Base-by-base conservation (phyloP, 768 basidiomycete genomes). In the Phylloporus scabripes region DNA sequence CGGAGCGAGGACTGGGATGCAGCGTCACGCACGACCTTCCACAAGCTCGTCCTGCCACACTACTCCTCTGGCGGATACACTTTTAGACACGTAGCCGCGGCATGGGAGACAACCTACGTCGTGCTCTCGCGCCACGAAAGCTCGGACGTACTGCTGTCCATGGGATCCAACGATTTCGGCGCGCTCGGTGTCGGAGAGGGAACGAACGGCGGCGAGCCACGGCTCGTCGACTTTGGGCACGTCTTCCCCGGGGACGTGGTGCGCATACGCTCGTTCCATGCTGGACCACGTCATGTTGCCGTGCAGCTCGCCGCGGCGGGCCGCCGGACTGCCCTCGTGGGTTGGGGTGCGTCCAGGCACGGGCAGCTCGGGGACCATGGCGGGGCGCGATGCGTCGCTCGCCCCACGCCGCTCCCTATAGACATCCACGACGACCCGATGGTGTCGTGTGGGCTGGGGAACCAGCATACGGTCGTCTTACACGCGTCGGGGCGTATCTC, bases 81-180 rank as follows among this genome's bases (percentile, higher is more conserved):
- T 15, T 68, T 73, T 37, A 75, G 72, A 26, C 57, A 70, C 21
- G 70, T 92, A 14, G 80, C 80, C 12, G 79, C 84, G 0, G 74
- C 82, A 38, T 96, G 93, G 92, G 87, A 95, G 66, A 90, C 91
- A 7, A 82, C 82, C 45, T 91, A 85, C 58, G 66, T 90, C 39
- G 83, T 82, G 2, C 68, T 91, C 12, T 74, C 77, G 10, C 60
- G 57, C 44, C 55, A 62, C 14, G 71, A 62, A 6, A 60, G 60
- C 21, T 60, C 66, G 41, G 86, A 85, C 55, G 60, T 79, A 3
- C 54, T 94, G 24, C 59, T 95, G 20, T 81, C 92, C 2, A 83
- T 93, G 75, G 94, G 94, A 1, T 76, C 82, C 2, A 77, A 94
- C 66, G 92, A 92, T 61, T 92, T 83, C 58, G 92, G 90, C 2